Conservation (phyloP, 1,284 basidiomycete species). For the Ceraceosorus guamensis region DNA sequence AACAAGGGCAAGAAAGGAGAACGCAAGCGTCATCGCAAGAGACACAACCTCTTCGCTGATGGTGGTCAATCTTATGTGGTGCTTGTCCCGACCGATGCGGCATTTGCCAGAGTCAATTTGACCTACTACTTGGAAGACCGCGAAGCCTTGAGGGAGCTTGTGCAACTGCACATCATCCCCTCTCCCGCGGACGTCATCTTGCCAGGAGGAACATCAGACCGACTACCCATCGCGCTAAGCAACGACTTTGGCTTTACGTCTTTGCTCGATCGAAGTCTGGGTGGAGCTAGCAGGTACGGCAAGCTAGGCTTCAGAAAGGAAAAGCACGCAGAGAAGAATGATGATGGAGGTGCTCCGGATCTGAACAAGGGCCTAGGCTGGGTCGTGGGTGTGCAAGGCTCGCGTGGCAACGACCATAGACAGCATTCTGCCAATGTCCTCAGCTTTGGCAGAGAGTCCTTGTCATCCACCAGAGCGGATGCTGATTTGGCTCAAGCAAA, state of each 20-base stretch:
- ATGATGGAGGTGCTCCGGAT: background rate
- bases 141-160: conserved; percentile 58
- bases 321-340: background rate
- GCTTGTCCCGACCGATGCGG: conserved; percentile 81
- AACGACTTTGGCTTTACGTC: conserved; percentile 24
- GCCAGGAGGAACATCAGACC: conserved; percentile 14
- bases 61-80: conserved; percentile 48
- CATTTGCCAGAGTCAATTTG: conserved; percentile 81
- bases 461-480: conserved; percentile 16
- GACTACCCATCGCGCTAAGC: conserved; percentile 20
- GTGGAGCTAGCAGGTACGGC: conserved; percentile 31
- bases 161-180: conserved; percentile 82
- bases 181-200: conserved; percentile 42
- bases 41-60: conserved; percentile 11
- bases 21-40: conserved; percentile 7
- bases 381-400: conserved; percentile 82
- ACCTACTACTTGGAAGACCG: conserved; percentile 61
- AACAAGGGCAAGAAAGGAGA: conserved; percentile 1
- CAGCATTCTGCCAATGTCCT: conserved; percentile 69
- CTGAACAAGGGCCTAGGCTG: conserved; percentile 54
- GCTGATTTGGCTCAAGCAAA: conserved; percentile 2
- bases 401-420: conserved; percentile 63
- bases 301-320: conserved; percentile 21
- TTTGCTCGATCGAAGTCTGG: conserved; percentile 27
- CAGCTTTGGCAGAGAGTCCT: conserved; percentile 71